Percentiles rank a stretch among this genome's conserved stretches.
Conservation (phyloP, 2,329 filamentous ascomycete species). For the Tolypocladium ovalisporum region DNA sequence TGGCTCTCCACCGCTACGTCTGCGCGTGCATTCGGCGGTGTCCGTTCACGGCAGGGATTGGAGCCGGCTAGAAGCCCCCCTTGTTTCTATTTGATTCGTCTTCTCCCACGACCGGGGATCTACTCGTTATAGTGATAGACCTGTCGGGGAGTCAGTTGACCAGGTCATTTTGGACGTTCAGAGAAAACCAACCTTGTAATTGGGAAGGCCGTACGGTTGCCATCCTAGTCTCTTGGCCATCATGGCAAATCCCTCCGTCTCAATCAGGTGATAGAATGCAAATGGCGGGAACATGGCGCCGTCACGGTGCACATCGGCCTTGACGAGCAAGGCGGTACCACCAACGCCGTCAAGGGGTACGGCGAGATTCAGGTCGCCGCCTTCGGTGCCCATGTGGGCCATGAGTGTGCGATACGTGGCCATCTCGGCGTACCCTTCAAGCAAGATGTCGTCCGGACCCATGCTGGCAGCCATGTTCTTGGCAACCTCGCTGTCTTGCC, state of each 20-base stretch:
- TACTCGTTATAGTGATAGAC: conserved; percentile 88
- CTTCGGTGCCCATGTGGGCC: conserved; percentile 62
- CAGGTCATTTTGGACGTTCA: no score
- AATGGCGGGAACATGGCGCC: conserved; percentile 98
- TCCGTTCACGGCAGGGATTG: background rate
- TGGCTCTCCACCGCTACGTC: background rate
- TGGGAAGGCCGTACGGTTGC: conserved; percentile 78
- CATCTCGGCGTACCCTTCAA: conserved; percentile 90
- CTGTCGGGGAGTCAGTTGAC: conserved; percentile 29
- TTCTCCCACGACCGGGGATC: conserved; percentile 11
- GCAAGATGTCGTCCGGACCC: conserved; percentile 81
- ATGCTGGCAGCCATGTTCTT: conserved; percentile 65
- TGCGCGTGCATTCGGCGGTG: background rate
- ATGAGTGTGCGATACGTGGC: conserved; percentile 86
- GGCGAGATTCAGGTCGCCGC: conserved; percentile 47
- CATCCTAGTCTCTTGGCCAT: conserved; percentile 89
- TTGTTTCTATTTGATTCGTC: background rate
- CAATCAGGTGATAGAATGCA: conserved; percentile 90
- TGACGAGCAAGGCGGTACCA: conserved; percentile 84
- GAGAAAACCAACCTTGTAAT: conserved; percentile 69
- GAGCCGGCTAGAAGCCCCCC: background rate
- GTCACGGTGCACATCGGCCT: conserved; percentile 92
- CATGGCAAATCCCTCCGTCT: conserved; percentile 96
- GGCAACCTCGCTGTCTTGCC: conserved; percentile 80
- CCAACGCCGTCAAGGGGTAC: conserved; percentile 86